These are phyloP conservation scores for Cordyceps tenuipes DNA, from an alignment of 2,329 filamentous ascomycete species.

Conservation along the genomic window DNA sequence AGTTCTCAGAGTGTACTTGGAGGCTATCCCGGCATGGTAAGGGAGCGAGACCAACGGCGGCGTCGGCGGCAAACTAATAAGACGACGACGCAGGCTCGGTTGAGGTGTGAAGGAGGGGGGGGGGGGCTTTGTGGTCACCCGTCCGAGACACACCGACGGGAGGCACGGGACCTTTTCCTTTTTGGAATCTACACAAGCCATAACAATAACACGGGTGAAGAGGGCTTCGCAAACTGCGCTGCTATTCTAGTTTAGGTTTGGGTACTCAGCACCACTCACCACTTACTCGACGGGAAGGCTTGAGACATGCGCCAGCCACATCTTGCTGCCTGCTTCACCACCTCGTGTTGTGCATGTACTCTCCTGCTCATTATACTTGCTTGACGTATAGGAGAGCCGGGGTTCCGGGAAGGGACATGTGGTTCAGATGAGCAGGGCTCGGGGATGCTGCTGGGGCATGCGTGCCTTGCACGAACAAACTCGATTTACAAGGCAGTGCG, in stretches of 20 bases:
- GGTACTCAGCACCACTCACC: not conserved
- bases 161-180: too few relatives aligned
- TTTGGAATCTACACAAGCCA: not conserved
- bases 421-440: not conserved
- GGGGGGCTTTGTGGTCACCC: too few relatives aligned
- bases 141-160: too few relatives aligned
- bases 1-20: too few relatives aligned
- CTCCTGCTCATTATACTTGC: not conserved
- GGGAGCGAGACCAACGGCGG: not conserved
- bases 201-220: too few relatives aligned
- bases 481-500: not conserved
- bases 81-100: not conserved
- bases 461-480: not conserved
- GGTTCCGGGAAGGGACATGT: not conserved
- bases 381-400: not conserved
- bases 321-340: not conserved
- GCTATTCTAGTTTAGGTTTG: not conserved
- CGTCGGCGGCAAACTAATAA: not conserved
- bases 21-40: too few relatives aligned
- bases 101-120: too few relatives aligned
- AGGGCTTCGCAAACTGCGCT: not conserved
- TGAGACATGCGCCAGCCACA: conserved; percentile 7
- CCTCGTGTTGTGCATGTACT: not conserved
- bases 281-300: not conserved
- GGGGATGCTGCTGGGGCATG: not conserved